Evolutionary conservation across 108 stramenopile species (phyloP), one percentile per base, ranked within the genome.

Genomic region (Nannochloropsis granulata): DNA sequence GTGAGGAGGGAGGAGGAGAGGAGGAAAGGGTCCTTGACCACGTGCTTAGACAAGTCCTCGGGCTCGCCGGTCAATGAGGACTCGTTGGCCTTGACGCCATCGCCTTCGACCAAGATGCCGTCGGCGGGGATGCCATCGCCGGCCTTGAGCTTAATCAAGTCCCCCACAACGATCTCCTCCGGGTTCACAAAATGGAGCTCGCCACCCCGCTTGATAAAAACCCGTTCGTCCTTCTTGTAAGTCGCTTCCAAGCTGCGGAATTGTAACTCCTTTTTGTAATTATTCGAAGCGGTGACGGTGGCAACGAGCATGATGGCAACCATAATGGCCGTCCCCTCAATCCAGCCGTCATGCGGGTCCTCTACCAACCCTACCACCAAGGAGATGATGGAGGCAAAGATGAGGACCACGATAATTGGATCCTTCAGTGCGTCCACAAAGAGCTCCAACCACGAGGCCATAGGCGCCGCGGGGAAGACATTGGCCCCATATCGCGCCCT

Each of bases 121-220:
- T 99, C 98, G 25, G 96, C 96, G 12, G 98, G 96, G 34, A 99
- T 94, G 23, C 90, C 81, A 80, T 92, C 93, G 42, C 93, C 92
- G 44, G 84, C 78, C 85, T 96, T 96, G 45, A 99, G 94, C 78
- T 91, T 90, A 34, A 99, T 90, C 78, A 99, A 92, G 87, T 99
- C 98, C 16, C 98, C 98, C 71, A 99, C 98, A n/a, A 98, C 96
- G 83, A 98, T 92, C 16, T 96, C 96, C 82, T 94, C 93, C 13
- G 87, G 81, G 42, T 84, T 82, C 45, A 88, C 23, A 24, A 80
- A 80, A 24, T 25, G 25, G 25, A 80, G 91, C 81, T 92, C 89
- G 23, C 95, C 95, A 83, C 92, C 87, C 24, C 97, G 94, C 84
- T 95, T 92, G 82, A 98, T 95, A 43, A 87, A 80, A 83, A 56